Conservation (phyloP, 345 rosid genomes). For the Gossypium arboreum region DNA sequence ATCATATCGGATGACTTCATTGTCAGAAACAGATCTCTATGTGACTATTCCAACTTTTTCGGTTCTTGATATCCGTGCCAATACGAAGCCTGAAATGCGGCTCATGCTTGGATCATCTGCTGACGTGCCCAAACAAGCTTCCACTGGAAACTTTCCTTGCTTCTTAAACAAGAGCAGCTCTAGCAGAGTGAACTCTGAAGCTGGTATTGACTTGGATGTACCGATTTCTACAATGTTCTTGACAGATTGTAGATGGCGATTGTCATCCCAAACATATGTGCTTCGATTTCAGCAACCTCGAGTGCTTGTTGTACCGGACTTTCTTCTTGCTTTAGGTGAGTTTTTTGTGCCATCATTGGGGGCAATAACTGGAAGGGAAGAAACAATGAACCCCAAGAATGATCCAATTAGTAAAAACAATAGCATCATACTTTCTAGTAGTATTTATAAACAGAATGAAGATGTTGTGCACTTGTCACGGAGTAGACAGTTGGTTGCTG, state of each 20-base stretch:
- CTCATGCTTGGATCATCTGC: constrained; percentile 92
- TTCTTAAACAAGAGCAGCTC: constrained; percentile 47
- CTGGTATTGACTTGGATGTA: constrained; percentile 45
- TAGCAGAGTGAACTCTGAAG: constrained; percentile 45
- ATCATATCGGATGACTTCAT: constrained; percentile 79
- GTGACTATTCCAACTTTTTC: constrained; percentile 87
- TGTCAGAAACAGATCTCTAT: constrained; percentile 90
- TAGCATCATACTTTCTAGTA: constrained; percentile 60
- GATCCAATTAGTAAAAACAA: constrained; percentile 76
- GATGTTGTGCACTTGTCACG: constrained; percentile 85
- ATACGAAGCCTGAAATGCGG: constrained; percentile 93
- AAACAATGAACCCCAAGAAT: constrained; percentile 79
- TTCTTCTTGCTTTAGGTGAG: constrained; percentile 92
- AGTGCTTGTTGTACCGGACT: constrained; percentile 92
- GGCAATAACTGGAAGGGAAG: constrained; percentile 88
- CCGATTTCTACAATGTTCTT: constrained; percentile 86
- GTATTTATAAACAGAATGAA: constrained; percentile 69
- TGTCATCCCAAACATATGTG: constrained; percentile 79
- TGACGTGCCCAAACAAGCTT: constrained; percentile 74
- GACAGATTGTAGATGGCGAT: constrained; percentile 93
- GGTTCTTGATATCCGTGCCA: constrained; percentile 78
- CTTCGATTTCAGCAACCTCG: constrained; percentile 92
- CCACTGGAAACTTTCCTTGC: constrained; percentile 54
- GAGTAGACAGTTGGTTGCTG: constrained; percentile 72
- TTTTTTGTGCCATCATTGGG: constrained; percentile 93